These are phyloP conservation scores for Macadamia tetraphylla DNA, from an alignment of 164 flowering plant species.

Conservation along the genomic window DNA sequence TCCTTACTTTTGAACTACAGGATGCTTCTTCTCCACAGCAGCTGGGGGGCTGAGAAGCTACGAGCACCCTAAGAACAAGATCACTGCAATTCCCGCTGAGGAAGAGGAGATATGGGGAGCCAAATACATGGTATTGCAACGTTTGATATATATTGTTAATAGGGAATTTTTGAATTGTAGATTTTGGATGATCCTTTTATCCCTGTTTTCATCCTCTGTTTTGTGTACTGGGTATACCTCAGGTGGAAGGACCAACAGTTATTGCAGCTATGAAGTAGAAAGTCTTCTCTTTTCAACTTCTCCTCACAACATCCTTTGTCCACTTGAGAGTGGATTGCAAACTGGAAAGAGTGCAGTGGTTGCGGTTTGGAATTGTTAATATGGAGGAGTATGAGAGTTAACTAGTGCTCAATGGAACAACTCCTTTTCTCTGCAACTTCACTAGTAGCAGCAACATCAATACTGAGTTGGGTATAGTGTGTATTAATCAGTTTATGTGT, in stretches of 20 bases:
- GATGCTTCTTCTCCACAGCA: slow-evolving; percentile 61
- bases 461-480: no score
- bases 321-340: not conserved
- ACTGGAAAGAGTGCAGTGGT: not conserved
- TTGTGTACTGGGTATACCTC: slow-evolving; percentile 3
- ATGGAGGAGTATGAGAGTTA: slow-evolving; percentile 1
- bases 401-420: not conserved
- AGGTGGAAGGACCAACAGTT: slow-evolving; percentile 65
- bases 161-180: not conserved
- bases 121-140: slow-evolving; percentile 41
- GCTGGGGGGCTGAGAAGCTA: slow-evolving; percentile 57
- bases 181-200: not conserved
- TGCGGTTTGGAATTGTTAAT: slow-evolving; percentile 6
- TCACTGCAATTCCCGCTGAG: slow-evolving; percentile 75
- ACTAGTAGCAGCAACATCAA: no score
- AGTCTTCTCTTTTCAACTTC: not conserved
- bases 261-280: slow-evolving; percentile 44
- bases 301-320: not conserved
- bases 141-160: not conserved
- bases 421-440: no score
- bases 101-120: slow-evolving; percentile 81
- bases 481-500: no score
- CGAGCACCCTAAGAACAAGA: slow-evolving; percentile 67
- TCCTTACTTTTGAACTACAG: slow-evolving; percentile 21
- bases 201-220: not conserved